Evolutionary conservation across 1,284 basidiomycete genomes (phyloP).

Genomic region (Porogramme epimiltina): DNA sequence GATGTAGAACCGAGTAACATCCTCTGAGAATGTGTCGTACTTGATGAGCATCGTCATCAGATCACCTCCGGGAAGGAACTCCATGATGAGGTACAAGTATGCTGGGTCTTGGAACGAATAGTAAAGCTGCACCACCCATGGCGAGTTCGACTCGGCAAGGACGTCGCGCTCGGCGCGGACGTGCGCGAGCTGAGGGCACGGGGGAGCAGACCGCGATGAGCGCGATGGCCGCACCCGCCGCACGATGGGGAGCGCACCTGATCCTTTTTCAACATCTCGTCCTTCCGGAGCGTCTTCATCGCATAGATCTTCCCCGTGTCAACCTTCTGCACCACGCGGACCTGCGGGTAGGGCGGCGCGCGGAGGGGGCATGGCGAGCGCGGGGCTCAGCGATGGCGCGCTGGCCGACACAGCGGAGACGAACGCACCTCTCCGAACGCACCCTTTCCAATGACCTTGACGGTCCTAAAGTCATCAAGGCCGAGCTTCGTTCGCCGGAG

Average conservation of each 20-base stretch:
- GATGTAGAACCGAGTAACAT: conserved; percentile 99
- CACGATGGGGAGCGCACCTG: conserved; percentile 60
- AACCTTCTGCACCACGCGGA: conserved; percentile 93
- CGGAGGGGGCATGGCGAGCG: conserved; percentile 13
- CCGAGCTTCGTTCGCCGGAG: conserved; percentile 92
- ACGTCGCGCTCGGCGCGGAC: conserved; percentile 99
- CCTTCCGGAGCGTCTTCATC: conserved; percentile 98
- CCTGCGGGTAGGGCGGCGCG: conserved; percentile 44
- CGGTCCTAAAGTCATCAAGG: conserved; percentile 91
- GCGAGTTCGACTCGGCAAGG: conserved; percentile 95
- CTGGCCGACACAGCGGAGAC: neutral
- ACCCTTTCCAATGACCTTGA: conserved; percentile 99
- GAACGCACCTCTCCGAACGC: conserved; percentile 89
- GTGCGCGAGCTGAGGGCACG: conserved; percentile 78
- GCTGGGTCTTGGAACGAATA: conserved; percentile 98
- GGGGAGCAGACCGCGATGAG: conserved; percentile 5
- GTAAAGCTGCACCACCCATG: conserved; percentile 97
- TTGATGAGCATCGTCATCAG: conserved; percentile 99
- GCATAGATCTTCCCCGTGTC: conserved; percentile 99
- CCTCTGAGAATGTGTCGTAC: conserved; percentile 98
- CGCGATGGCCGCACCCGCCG: conserved; percentile 5
- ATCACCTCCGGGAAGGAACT: conserved; percentile 97
- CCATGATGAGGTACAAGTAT: conserved; percentile 98
- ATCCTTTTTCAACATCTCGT: conserved; percentile 99
- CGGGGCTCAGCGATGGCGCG: neutral